Base-by-base conservation (phyloP, 148 eudicot genomes). In the Chenopodium album region DNA sequence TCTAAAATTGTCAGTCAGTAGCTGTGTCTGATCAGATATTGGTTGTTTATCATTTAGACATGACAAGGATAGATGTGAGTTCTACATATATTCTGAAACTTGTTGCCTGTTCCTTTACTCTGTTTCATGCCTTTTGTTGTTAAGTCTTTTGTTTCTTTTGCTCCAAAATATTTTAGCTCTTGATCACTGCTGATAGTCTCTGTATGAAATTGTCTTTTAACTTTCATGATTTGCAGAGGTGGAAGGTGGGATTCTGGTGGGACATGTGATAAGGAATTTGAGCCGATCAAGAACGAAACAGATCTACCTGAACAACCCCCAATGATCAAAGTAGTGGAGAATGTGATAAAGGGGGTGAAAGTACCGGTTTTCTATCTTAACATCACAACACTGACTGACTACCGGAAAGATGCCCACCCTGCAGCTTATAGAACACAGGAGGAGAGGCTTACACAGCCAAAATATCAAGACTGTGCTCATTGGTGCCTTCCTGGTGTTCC, bases 401-500 rank as follows among this genome's bases (percentile, higher is more conserved):
- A 78, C 62, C 85, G 97, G 48, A 90, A 79, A 78, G 97, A 93
- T 76, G 97, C 87, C 3, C 97, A 93, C 76, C 97, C 97, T 28
- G 85, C 92, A 19, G 71, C 88, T 71, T 90, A 83, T 86, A 76
- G 92, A 70, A 85, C 85, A 76, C 86, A 80, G 17, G 92, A 88
- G 85, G 94, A 90, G 87, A 89, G 84, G 74, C 82, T 71, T 22
- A 78, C 83, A 9, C 83, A 85, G 10, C 23, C 78, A 63, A 85
- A 84, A 56, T 85, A 81, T 68, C 95, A 92, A 78, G 94, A 93
- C 73, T 93, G 97, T 85, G 88, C 92, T 19, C 94, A 93, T 80
- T 93, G 97, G 97, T 93, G 97, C 77, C 89, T 93, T 59, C 97
- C 97, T 56, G 97, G 95, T 52, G 92, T 93, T 26, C 97, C 97